A percentile compares a stretch with the other conserved stretches of the same genome.
These are phyloP conservation scores for Penicillium sp. DNA, from an alignment of 2,329 filamentous ascomycete species.

Conservation along the genomic window DNA sequence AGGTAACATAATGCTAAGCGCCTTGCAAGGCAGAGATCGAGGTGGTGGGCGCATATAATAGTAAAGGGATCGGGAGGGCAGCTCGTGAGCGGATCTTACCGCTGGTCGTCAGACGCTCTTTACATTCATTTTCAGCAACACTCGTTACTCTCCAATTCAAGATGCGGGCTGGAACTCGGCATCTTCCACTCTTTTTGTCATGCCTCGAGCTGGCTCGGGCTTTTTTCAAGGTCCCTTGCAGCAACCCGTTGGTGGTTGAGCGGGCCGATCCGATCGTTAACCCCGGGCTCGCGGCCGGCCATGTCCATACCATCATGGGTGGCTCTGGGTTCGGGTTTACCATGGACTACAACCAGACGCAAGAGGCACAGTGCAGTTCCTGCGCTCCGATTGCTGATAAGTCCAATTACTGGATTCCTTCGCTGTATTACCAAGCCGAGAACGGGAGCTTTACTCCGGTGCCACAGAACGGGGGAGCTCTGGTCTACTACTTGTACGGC, in stretches of 20 bases:
- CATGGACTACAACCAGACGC: conserved; percentile 65
- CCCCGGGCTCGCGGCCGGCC: conserved; percentile 62
- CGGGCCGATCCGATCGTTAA: conserved; percentile 69
- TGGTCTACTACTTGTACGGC: conserved; percentile 71
- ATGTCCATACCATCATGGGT: conserved; percentile 74
- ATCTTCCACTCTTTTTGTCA: neutral
- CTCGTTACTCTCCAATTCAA: neutral
- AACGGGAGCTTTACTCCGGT: conserved; percentile 70
- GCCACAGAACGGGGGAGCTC: conserved; percentile 53
- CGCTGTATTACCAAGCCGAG: conserved; percentile 69
- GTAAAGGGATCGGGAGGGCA: neutral
- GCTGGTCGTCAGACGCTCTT: neutral
- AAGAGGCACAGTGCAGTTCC: conserved; percentile 71
- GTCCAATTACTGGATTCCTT: conserved; percentile 79
- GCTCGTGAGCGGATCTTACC: neutral
- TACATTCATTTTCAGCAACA: neutral
- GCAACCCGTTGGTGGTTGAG: conserved; percentile 8
- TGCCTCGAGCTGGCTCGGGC: conserved; percentile 1
- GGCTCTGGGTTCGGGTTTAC: conserved; percentile 69
- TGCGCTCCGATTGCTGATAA: conserved; percentile 71
- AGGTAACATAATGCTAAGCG: neutral
- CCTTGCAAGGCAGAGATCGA: neutral
- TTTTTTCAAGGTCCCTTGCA: conserved; percentile 12
- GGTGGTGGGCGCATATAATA: neutral
- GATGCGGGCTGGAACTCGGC: neutral